Base-by-base conservation (phyloP, 1,284 basidiomycete species). In the Ceratobasidium sp. region DNA sequence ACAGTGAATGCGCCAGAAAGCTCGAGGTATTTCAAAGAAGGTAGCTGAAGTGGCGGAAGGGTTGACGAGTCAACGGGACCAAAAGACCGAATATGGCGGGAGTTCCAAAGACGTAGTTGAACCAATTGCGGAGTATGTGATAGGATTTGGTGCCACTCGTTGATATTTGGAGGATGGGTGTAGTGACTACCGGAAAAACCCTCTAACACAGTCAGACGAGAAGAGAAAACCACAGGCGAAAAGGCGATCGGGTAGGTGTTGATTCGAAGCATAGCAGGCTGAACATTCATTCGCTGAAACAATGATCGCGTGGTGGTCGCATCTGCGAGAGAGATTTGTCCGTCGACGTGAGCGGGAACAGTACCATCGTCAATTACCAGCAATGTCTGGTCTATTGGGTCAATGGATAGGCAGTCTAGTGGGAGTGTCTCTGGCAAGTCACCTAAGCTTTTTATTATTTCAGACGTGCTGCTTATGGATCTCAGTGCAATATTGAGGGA, bases 211-310 rank as follows among this genome's bases (percentile, higher is more conserved):
- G 67, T 69, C 7, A 69, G 54, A 56, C 52, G 33, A 52, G 50
- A 28, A 5, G 67, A 69, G 23, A 69, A 69, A 3, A 57, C 20
- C 3, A 23, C 3, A 23, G 67, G 67, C 17, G 50, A 40, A n/a
- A 56, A 42, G 9, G 9, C 12, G 10, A 69, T 42, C 3, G 52
- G 67, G 12, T 69, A 69, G 17, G 67, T 69, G 38, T 69, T 52
- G 3, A 69, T 17, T 26, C 38, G 40, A 23, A 69, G 67, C 7
- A 26, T n/a, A 17, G 66, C 9, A n/a, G 66, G 66, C 28, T 68
- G 66, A n/a, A 68, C 66, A 28, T 68, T 68, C 28, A 68, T 54
- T 2, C 54, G 38, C 28, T 17, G 48, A 52, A 68, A 68, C 4
- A 52, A 17, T n/a, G 28, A 46, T 6, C 28, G 66, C n/a, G 66